Evolutionary conservation across 129 eudicot species (phyloP).

Genomic region (Artemisia tridentata): DNA sequence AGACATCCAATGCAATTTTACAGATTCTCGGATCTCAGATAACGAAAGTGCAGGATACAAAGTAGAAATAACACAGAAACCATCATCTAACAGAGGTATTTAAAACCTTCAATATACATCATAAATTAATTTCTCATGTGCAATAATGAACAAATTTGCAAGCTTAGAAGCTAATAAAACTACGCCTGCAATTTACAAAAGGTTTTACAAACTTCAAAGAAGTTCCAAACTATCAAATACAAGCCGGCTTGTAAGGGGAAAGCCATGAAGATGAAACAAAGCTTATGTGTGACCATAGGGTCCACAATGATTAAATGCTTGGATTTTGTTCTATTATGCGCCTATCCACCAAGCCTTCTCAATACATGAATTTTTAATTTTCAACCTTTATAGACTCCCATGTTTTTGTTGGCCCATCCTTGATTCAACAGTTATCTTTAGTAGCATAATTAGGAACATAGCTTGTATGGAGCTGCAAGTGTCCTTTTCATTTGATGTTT

Average conservation of each 20-base stretch:
- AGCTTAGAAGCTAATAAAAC: neutral
- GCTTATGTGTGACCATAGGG: too few species aligned
- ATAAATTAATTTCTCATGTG: neutral
- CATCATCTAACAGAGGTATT: neutral
- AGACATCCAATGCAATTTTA: neutral
- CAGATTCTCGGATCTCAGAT: neutral
- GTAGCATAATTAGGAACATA: neutral
- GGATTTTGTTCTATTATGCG: too few species aligned
- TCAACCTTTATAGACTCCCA: neutral
- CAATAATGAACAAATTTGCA: neutral
- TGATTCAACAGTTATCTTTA: neutral
- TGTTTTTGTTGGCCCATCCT: neutral
- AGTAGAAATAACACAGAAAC: slow-evolving; percentile 3
- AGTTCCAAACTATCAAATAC: too few species aligned
- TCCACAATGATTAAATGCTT: too few species aligned
- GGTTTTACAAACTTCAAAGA: too few species aligned
- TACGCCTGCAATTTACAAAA: too few species aligned
- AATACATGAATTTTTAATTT: neutral
- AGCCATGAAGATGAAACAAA: too few species aligned
- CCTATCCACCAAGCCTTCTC: neutral
- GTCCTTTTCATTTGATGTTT: slow-evolving; percentile 6
- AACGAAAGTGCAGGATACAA: slow-evolving; percentile 1
- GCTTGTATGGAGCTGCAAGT: neutral
- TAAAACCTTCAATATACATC: neutral
- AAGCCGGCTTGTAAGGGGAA: too few species aligned